phyloP scores from a whole-genome alignment of 441 rosid genomes.

The Adansonia gregorii region DNA sequence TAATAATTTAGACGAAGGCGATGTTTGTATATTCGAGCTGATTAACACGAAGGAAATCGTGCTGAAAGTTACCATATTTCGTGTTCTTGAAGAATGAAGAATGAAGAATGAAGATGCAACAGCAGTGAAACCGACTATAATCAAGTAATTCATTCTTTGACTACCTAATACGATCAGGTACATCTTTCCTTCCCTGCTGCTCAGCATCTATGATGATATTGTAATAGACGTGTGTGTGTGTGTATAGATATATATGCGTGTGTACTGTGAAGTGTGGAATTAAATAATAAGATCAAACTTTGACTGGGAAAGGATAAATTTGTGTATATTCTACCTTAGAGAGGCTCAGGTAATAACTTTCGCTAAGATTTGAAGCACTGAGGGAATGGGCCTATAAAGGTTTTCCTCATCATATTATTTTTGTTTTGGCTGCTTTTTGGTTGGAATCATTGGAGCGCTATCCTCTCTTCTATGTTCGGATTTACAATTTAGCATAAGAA shows the following conservation, averaged over 20 bases:
- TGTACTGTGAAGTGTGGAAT: too few species aligned
- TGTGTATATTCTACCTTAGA: not conserved
- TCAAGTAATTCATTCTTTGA: not conserved
- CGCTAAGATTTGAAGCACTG: not conserved
- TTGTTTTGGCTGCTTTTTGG: not conserved
- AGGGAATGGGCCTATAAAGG: not conserved
- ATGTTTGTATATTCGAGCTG: conserved; percentile 54
- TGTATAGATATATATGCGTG: too few species aligned
- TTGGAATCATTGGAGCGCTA: not conserved
- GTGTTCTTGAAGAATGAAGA: conserved; percentile 36
- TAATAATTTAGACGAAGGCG: conserved; percentile 49
- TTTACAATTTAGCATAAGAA: not conserved
- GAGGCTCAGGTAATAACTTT: not conserved
- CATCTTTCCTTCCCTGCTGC: not conserved
- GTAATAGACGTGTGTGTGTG: too few species aligned
- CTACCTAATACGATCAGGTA: not conserved
- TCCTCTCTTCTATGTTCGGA: not conserved
- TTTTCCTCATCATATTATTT: not conserved
- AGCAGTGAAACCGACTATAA: not conserved
- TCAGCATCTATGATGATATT: not conserved
- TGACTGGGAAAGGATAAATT: not conserved
- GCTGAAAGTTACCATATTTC: conserved; percentile 48
- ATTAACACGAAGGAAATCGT: conserved; percentile 33
- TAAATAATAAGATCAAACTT: not conserved
- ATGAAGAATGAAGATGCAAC: not conserved